phyloP scores from a whole-genome alignment of 768 basidiomycete genomes.

The Termitomyces sp. region DNA sequence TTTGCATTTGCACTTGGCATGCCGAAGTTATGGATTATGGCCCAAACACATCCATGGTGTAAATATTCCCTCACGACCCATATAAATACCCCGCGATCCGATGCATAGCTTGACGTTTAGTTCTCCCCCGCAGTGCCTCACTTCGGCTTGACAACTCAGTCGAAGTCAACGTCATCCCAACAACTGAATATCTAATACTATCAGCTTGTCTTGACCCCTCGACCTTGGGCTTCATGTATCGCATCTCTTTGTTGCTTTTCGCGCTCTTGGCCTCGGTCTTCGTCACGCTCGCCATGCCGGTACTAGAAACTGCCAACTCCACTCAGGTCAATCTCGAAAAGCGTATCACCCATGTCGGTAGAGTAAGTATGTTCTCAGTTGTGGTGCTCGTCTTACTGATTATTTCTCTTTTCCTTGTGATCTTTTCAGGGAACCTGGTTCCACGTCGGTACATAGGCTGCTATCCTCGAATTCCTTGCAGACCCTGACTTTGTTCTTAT shows the following conservation, averaged over 20 bases:
- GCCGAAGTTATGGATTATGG: conserved; percentile 6
- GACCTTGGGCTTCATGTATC: conserved; percentile 30
- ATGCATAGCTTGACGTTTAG: conserved; percentile 15
- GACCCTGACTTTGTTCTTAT: conserved; percentile 11
- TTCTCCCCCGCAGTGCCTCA: conserved; percentile 13
- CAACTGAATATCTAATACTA: conserved; percentile 1
- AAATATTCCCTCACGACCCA: too few species aligned
- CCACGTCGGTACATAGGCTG: conserved; percentile 39
- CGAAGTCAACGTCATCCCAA: conserved; percentile 4
- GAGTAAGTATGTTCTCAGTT: conserved; percentile 36
- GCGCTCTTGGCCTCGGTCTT: conserved; percentile 41
- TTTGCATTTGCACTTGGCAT: conserved; percentile 6
- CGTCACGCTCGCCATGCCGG: conserved; percentile 41
- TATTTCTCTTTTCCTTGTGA: neutral
- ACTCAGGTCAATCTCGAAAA: conserved; percentile 36
- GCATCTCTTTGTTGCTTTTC: conserved; percentile 30
- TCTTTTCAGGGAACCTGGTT: conserved; percentile 64
- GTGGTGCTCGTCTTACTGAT: conserved; percentile 2
- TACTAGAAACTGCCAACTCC: conserved; percentile 30
- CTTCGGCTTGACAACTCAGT: conserved; percentile 6
- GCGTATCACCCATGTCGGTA: conserved; percentile 51
- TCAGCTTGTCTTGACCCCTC: conserved; percentile 9
- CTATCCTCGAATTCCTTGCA: conserved; percentile 1
- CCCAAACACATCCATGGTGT: conserved; percentile 13
- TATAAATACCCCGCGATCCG: too few species aligned